Evolutionary conservation across 495 filamentous ascomycete genomes (phyloP).

Genomic region (Penicillium nucicola): DNA sequence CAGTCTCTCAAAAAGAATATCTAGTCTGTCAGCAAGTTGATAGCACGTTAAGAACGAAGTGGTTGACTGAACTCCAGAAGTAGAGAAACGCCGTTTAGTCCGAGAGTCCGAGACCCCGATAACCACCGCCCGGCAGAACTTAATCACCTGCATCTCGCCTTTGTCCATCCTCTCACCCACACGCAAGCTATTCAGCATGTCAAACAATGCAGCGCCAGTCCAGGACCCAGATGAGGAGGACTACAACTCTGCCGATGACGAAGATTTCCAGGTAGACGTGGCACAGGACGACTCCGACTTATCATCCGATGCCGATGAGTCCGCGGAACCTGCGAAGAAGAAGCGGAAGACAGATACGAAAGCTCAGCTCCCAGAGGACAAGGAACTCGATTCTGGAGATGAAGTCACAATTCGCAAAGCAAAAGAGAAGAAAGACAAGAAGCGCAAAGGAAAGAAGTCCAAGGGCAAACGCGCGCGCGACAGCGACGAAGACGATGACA

Average conservation of each 20-base stretch:
- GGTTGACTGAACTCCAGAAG: too few species aligned
- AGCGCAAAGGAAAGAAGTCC: conserved; percentile 42
- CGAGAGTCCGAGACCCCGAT: too few species aligned
- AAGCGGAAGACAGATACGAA: conserved; percentile 36
- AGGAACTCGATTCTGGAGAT: conserved; percentile 66
- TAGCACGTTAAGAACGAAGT: too few species aligned
- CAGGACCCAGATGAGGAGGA: conserved; percentile 49
- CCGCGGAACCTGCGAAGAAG: conserved; percentile 35
- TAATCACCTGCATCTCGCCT: conserved; percentile 1
- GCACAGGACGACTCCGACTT: conserved; percentile 47
- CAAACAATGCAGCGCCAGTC: conserved; percentile 17
- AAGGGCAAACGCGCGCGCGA: conserved; percentile 32
- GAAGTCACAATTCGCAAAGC: conserved; percentile 68
- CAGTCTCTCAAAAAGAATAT: too few species aligned
- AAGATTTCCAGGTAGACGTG: conserved; percentile 66
- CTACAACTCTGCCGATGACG: conserved; percentile 71
- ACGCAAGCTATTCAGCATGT: conserved; percentile 18
- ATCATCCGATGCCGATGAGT: conserved; percentile 33
- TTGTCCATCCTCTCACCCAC: not conserved
- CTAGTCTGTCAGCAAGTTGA: too few species aligned
- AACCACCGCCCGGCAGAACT: conserved; percentile 11
- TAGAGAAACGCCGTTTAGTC: too few species aligned
- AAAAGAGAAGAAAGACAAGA: conserved; percentile 51
- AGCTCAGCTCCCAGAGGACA: conserved; percentile 22
- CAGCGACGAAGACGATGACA: conserved; percentile 51